phyloP scores from a whole-genome alignment of 2,329 filamentous ascomycete species.

The Paecilomyces dactylethromorphus region DNA sequence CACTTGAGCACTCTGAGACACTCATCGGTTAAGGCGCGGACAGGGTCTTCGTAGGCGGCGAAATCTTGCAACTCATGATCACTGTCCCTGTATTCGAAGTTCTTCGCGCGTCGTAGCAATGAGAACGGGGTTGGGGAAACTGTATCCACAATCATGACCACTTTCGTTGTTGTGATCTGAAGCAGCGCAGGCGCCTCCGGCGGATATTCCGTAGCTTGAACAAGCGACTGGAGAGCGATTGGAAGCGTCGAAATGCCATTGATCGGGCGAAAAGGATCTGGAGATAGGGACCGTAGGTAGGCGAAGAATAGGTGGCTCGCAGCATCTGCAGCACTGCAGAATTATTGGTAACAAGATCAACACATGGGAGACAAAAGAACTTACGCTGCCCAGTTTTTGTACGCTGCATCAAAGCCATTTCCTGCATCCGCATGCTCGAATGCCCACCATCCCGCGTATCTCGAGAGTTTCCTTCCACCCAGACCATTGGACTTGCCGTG shows the following conservation, averaged over 20 bases:
- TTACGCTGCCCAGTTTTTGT: constrained; percentile 78
- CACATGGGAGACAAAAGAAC: constrained; percentile 17
- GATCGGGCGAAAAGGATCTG: constrained; percentile 62
- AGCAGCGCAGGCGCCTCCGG: constrained; percentile 71
- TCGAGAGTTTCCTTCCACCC: constrained; percentile 84
- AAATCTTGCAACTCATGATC: constrained; percentile 80
- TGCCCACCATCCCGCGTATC: constrained; percentile 97
- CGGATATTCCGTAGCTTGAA: constrained; percentile 91
- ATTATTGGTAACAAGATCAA: constrained; percentile 16
- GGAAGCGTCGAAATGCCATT: constrained; percentile 81
- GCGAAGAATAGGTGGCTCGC: constrained; percentile 97
- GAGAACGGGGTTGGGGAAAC: constrained; percentile 94
- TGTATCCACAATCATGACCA: constrained; percentile 93
- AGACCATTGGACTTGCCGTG: constrained; percentile 91
- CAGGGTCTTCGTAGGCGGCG: constrained; percentile 81
- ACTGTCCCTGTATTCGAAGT: constrained; percentile 91
- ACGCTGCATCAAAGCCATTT: constrained; percentile 90
- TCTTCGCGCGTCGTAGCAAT: constrained; percentile 78
- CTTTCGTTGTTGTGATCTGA: constrained; percentile 74
- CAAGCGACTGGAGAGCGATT: constrained; percentile 80
- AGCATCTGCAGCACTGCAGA: constrained; percentile 75
- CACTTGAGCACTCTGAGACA: constrained; percentile 83
- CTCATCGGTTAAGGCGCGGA: constrained; percentile 84
- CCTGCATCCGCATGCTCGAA: constrained; percentile 85
- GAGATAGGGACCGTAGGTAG: constrained; percentile 82